These are phyloP conservation scores for Dipodascus geniculatus DNA, from an alignment of 805 yeast genomes.

Conservation along the genomic window DNA sequence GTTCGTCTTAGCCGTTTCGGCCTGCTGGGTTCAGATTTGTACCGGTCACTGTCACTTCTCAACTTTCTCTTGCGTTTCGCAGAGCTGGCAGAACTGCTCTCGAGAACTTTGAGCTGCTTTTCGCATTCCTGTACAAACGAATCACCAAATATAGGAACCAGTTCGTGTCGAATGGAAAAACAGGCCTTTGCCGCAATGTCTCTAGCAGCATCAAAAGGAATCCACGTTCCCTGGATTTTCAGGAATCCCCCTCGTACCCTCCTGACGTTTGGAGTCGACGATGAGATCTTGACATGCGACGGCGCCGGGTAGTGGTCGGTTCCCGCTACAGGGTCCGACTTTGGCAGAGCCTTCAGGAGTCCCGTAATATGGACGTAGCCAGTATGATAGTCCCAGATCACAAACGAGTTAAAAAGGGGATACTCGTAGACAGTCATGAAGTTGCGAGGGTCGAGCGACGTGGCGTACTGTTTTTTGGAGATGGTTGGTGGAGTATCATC, in stretches of 20 bases:
- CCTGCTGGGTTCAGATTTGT: background rate
- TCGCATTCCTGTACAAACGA: slow-evolving; percentile 52
- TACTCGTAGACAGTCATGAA: slow-evolving; percentile 64
- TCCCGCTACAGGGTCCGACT: slow-evolving; percentile 66
- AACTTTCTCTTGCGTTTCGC: background rate
- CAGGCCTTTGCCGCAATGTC: slow-evolving; percentile 63
- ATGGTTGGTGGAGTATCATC: background rate
- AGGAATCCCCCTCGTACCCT: slow-evolving; percentile 84
- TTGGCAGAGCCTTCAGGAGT: slow-evolving; percentile 69
- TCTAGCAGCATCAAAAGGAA: slow-evolving; percentile 59
- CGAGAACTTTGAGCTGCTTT: slow-evolving; percentile 9
- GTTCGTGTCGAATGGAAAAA: slow-evolving; percentile 59
- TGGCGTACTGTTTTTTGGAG: slow-evolving; percentile 36
- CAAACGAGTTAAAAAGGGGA: slow-evolving; percentile 34
- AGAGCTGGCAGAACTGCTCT: background rate
- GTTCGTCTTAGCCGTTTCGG: background rate
- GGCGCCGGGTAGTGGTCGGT: slow-evolving; percentile 33
- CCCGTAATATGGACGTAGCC: slow-evolving; percentile 86
- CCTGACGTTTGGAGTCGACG: slow-evolving; percentile 46
- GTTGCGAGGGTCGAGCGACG: slow-evolving; percentile 61
- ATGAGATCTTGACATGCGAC: slow-evolving; percentile 29
- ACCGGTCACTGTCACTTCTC: background rate
- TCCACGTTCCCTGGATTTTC: slow-evolving; percentile 92
- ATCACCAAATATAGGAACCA: slow-evolving; percentile 71
- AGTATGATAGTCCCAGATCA: slow-evolving; percentile 76